phyloP scores from a whole-genome alignment of 305 asterid genomes.

The Vinca major region DNA sequence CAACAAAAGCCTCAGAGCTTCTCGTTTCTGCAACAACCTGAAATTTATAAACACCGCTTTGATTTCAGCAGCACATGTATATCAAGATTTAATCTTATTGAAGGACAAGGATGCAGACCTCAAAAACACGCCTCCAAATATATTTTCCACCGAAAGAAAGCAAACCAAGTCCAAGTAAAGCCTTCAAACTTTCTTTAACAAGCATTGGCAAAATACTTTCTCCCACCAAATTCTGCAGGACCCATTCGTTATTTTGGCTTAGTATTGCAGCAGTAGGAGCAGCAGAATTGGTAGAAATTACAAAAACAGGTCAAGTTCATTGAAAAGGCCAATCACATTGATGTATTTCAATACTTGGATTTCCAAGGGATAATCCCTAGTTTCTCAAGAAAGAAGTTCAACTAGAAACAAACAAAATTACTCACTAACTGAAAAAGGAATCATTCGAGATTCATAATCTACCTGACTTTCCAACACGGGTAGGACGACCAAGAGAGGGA shows the following conservation, averaged over 20 bases:
- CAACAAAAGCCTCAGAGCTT: constrained; percentile 96
- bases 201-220: constrained; percentile 93
- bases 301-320: not conserved
- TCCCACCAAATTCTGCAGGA: constrained; percentile 63
- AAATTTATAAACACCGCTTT: constrained; percentile 26
- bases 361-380: not conserved
- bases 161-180: constrained; percentile 79
- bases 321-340: not conserved
- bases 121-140: constrained; percentile 79
- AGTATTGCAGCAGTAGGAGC: constrained; percentile 14
- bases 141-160: constrained; percentile 91
- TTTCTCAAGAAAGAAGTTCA: not conserved
- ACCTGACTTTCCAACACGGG: constrained; percentile 99
- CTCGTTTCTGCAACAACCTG: constrained; percentile 97
- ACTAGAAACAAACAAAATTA: not conserved
- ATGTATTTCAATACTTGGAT: not conserved
- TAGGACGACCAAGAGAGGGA: constrained; percentile 90
- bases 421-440: not conserved
- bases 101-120: constrained; percentile 39
- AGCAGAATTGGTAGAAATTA: constrained; percentile 9
- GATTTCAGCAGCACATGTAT: constrained; percentile 16
- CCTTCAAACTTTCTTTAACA: constrained; percentile 85
- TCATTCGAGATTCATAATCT: constrained; percentile 17
- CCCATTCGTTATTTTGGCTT: constrained; percentile 7
- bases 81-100: constrained; percentile 12